Conservation (phyloP, 1,139 yeast genomes). For the Petasospora fabianii region DNA sequence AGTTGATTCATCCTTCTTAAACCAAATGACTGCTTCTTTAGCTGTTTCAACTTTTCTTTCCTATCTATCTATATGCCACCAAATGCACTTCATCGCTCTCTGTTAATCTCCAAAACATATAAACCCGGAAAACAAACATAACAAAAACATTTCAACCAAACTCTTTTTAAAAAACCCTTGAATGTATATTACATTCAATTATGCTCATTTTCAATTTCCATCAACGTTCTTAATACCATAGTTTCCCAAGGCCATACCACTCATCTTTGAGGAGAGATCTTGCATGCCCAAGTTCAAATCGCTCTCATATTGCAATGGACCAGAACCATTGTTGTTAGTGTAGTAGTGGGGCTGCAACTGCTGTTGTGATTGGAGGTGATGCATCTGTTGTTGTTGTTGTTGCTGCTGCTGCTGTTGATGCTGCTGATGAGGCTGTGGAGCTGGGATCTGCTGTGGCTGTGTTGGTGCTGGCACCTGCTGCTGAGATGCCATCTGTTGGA, state of each 20-base stretch:
- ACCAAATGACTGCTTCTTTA: too few species aligned
- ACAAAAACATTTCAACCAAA: too few species aligned
- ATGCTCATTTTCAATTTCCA: too few species aligned
- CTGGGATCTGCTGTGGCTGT: constrained; percentile 2
- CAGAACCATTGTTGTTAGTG: constrained; percentile 13
- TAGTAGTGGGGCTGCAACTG: constrained; percentile 7
- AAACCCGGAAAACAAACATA: too few species aligned
- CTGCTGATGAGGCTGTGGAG: constrained; percentile 12
- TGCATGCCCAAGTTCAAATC: constrained; percentile 9
- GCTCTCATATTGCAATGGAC: constrained; percentile 7
- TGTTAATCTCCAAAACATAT: too few species aligned
- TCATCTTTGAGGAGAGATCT: constrained; percentile 16
- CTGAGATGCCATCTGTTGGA: constrained; percentile 10
- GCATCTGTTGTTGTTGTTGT: constrained; percentile 7
- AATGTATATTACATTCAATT: too few species aligned
- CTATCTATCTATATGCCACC: too few species aligned
- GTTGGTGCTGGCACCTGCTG: too few species aligned
- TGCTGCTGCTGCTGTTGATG: constrained; percentile 14
- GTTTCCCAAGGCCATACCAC: constrained; percentile 18
- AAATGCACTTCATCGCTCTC: too few species aligned
- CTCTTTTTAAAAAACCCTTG: too few species aligned
- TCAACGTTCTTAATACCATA: constrained; percentile 7
- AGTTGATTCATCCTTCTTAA: too few species aligned
- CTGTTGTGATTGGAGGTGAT: constrained; percentile 6
- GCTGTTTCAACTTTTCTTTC: too few species aligned